These are phyloP conservation scores for Scheffersomyces ergatensis DNA, from an alignment of 805 yeast genomes.

Conservation along the genomic window DNA sequence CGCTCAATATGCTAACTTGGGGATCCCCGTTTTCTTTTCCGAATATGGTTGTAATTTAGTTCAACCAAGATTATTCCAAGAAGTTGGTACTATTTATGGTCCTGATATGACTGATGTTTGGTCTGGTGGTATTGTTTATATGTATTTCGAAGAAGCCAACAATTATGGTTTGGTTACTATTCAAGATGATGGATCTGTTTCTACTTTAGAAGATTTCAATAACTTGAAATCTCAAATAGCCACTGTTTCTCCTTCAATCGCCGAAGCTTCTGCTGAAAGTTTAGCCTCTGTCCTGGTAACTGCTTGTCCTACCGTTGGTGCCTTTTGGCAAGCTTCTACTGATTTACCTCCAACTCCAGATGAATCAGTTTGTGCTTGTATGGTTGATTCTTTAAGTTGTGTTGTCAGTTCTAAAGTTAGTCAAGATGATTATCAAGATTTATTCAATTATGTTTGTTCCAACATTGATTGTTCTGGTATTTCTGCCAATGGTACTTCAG, in stretches of 20 bases:
- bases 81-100: conserved; percentile 64
- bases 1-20: conserved; percentile 58
- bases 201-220: conserved; percentile 61
- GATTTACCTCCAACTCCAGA: conserved; percentile 45
- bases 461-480: conserved; percentile 36
- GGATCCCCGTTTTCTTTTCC: conserved; percentile 75
- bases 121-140: conserved; percentile 89
- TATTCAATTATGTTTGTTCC: conserved; percentile 33
- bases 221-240: conserved; percentile 61
- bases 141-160: conserved; percentile 78
- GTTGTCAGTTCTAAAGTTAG: conserved; percentile 27
- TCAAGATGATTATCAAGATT: conserved; percentile 29
- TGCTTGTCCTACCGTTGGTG: conserved; percentile 32
- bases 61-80: conserved; percentile 69
- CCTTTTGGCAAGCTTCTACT: conserved; percentile 37
- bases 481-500: conserved; percentile 34
- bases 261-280: conserved; percentile 16
- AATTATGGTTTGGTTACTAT: conserved; percentile 70
- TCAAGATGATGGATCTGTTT: conserved; percentile 43
- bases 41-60: conserved; percentile 80
- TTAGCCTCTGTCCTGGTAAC: conserved; percentile 26
- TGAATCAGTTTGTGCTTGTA: conserved; percentile 33
- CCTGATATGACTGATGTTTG: conserved; percentile 75
- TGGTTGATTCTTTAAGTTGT: conserved; percentile 32
- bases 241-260: conserved; percentile 34